Evolutionary conservation across 139 green algal genomes (phyloP), one percentile per base, ranked within the genome.

Genomic region (Chlamydomonas incerta): DNA sequence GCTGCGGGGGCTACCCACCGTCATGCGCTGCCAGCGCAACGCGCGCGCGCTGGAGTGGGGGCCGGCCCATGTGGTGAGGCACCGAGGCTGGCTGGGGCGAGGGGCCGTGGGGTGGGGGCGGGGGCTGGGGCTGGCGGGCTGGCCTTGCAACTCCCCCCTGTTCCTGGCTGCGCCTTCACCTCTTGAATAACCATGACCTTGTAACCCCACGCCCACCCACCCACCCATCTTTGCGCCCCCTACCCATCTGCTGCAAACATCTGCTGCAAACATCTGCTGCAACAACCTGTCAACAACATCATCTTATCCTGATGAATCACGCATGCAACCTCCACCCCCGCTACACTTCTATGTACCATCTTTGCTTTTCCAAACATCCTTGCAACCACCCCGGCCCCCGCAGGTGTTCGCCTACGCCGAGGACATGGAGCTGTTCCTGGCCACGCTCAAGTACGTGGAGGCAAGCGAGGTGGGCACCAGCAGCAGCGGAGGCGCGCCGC

Each of bases 361-460:
- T 34, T 57, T 13, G 47, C 46, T 68, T 13, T 28, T 13, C 23
- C 57, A 29, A 18, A 26, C 57, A 21, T 70, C 74, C 74, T 2
- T 55, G 15, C 57, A 8, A 24, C 37, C 2, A n/a, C 14, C 23
- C 85, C 70, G n/a, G n/a, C n/a, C n/a, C n/a, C 62, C 82, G 35
- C 79, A 87, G 57, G 77, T 91, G 33, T 87, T 91, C 71, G 15
- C 33, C 33, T 37, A 58, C 15, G 28, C 18, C 0, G 28, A 75
- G 65, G 82, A 91, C 77, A 65, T 91, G 46, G 79, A 87, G 21
- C 58, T 33, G 3, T 85, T 91, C 57, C 77, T 91, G n/a, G 65
- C 79, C 18, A 81, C 80, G 24, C 21, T 91, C 50, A 82, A 62
- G 37, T 85, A 87, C 41, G 86, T 90, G 47, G 55, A 73, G 46